Base-by-base conservation (phyloP, 1,284 basidiomycete genomes). In the Puccinia sorghi region DNA sequence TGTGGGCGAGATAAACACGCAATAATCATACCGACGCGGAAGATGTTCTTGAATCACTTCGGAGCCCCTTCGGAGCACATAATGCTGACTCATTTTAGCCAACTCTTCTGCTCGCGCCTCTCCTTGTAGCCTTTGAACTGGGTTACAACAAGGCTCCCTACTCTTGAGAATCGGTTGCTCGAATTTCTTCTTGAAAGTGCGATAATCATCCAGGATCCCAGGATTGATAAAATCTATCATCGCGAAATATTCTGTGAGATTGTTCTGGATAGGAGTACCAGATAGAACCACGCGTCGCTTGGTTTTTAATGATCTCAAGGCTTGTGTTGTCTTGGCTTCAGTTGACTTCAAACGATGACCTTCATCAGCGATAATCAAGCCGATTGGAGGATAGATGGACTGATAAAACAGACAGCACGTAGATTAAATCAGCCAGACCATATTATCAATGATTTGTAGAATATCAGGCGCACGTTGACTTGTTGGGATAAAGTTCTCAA, bases 201-300 rank as follows among this genome's bases (percentile, higher is more conserved):
- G 72, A 67, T 81, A 81, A 27, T 71, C 67, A 41, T 82, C 93
- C 46, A 98, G 88, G 20, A 97, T 84, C 25, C 92, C 92, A 22
- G 94, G 95, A 84, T 95, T 96, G 83, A 93, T 93, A 84, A 98
- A 99, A 81, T 97, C 91, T 15, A 93, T 93, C 94, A 98, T 98
- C 5, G 94, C 89, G 85, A 95, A 95, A 83, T 97, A 97, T 84
- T 99, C 97, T 79, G 91, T 88, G 22, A 99, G 86, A 84, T 98
- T 93, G 84, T 99, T 99, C 85, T 99, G 82, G 37, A 79, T 93
- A 0, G 97, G 97, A 1, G 97, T 99, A 22, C 97, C 97, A 0
- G 95, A 96, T 3, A 99, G 87, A 72, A 99, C 96, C 84, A 86
- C 77, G 0, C 80, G 79, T 8, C 75, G 66, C 13, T 48, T 57